Evolutionary conservation across 257 asterid genomes (phyloP).

Genomic region (Paulownia fortunei): DNA sequence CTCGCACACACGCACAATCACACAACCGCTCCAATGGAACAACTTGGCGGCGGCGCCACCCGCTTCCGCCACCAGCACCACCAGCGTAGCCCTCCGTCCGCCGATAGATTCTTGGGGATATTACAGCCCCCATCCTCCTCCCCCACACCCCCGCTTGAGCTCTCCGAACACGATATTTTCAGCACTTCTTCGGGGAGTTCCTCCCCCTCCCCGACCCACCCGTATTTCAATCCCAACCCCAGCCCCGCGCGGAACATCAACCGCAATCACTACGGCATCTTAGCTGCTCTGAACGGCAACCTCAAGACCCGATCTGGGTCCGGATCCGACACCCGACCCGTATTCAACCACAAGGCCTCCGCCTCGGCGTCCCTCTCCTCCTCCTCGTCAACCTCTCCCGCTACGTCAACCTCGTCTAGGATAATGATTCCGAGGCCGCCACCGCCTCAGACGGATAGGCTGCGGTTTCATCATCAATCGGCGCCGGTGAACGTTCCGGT

Average conservation of each 20-base stretch:
- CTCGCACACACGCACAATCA: neutral
- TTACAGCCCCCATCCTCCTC: constrained; percentile 38
- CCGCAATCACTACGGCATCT: constrained; percentile 50
- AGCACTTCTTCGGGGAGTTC: constrained; percentile 40
- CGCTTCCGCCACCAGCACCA: constrained; percentile 37
- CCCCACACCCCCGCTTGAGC: constrained; percentile 47
- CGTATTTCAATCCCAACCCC: constrained; percentile 19
- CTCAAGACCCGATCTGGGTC: constrained; percentile 37
- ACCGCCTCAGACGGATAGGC: constrained; percentile 29
- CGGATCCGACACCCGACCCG: constrained; percentile 45
- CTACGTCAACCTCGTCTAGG: constrained; percentile 43
- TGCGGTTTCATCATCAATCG: constrained; percentile 46
- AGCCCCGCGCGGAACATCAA: neutral
- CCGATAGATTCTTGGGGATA: constrained; percentile 45
- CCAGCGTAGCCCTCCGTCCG: constrained; percentile 36
- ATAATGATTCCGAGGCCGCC: constrained; percentile 62
- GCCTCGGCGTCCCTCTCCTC: constrained; percentile 48
- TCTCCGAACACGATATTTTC: constrained; percentile 70
- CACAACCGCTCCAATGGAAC: constrained; percentile 42
- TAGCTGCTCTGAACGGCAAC: constrained; percentile 53
- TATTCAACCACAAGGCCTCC: constrained; percentile 71
- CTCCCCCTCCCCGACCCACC: constrained; percentile 35
- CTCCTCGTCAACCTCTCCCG: constrained; percentile 47
- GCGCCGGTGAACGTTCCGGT: constrained; percentile 78
- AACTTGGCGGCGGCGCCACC: constrained; percentile 35